Base-by-base conservation (phyloP, 2,329 filamentous ascomycete genomes). In the Geosmithia morbida region DNA sequence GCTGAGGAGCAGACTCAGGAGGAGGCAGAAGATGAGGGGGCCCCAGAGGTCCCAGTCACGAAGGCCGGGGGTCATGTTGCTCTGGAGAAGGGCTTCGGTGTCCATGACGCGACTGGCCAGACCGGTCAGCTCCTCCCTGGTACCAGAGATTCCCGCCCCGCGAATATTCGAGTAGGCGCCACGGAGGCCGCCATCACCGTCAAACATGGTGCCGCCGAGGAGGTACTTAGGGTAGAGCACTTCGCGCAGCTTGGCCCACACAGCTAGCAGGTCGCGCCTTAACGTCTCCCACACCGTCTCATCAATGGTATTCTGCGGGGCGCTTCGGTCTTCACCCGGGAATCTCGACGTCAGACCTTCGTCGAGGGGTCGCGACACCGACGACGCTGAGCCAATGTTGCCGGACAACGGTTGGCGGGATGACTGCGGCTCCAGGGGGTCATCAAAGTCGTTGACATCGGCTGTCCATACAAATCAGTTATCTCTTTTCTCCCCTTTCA, bases 31-130 rank as follows among this genome's bases (percentile, higher is more conserved):
- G 53, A 98, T 81, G 48, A 98, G 71, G 37, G 92, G 92, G 0
- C 92, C 92, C 92, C 92, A 98, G 46, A 98, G 76, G 72, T 98
- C 92, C 92, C 92, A 98, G 67, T 98, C 89, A 51, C 90, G 74
- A 59, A 97, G 68, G 1, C 89, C 89, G 46, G 94, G 85, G 54
- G 83, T 90, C 87, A 96, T 94, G 60, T 77, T 77, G 54, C 74
- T 79, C 61, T 77, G 73, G 40, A 81, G 66, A 54, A 83, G 61
- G 40, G 69, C 62, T 61, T 83, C 79, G n/a, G 77, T 65, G 61
- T 83, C 79, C 65, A 82, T 69, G 54, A 80, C 75, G 42, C 79
- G 66, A 43, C 75, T 76, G 6, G 78, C 78, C 46, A 83, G 61
- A 1, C 76, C 74, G 0, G 74, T 72, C 43, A 83, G 65, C 63